A percentile compares a stretch with the other conserved stretches of the same genome.
These are phyloP conservation scores for Trypanosoma rangeli DNA, from an alignment of 208 protist genomes.

Conservation along the genomic window DNA sequence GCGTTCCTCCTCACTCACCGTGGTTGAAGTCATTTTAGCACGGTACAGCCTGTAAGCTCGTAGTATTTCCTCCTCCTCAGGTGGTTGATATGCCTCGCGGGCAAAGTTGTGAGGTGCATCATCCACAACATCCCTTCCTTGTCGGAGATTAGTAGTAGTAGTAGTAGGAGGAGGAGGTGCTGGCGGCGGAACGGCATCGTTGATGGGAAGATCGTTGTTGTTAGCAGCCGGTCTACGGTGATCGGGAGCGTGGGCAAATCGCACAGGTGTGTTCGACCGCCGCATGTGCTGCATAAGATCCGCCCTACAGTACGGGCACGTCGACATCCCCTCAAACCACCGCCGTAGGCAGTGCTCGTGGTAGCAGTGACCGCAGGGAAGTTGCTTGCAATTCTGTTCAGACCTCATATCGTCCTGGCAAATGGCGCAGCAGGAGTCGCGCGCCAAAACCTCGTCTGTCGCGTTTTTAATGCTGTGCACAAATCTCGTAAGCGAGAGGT, in stretches of 20 bases:
- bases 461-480: constrained; percentile 37
- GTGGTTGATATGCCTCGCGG: background rate
- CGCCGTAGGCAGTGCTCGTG: constrained; percentile 73
- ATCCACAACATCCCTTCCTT: background rate
- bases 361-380: constrained; percentile 86
- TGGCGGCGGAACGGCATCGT: background rate
- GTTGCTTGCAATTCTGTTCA: constrained; percentile 44
- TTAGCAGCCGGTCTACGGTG: background rate
- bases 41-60: constrained; percentile 37
- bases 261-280: background rate
- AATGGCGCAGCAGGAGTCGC: constrained; percentile 70
- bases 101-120: background rate
- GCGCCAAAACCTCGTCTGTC: constrained; percentile 52
- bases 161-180: background rate
- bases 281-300: constrained; percentile 42
- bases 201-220: background rate
- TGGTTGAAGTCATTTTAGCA: background rate
- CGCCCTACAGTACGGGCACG: constrained; percentile 84
- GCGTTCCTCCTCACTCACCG: background rate
- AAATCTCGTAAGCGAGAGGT: constrained; percentile 37
- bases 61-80: constrained; percentile 27
- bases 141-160: too few relatives aligned
- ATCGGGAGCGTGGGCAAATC: background rate
- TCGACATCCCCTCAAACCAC: constrained; percentile 76
- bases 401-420: constrained; percentile 85